Evolutionary conservation across 441 rosid species (phyloP).

Genomic region (Heliophila coronopifolia): DNA sequence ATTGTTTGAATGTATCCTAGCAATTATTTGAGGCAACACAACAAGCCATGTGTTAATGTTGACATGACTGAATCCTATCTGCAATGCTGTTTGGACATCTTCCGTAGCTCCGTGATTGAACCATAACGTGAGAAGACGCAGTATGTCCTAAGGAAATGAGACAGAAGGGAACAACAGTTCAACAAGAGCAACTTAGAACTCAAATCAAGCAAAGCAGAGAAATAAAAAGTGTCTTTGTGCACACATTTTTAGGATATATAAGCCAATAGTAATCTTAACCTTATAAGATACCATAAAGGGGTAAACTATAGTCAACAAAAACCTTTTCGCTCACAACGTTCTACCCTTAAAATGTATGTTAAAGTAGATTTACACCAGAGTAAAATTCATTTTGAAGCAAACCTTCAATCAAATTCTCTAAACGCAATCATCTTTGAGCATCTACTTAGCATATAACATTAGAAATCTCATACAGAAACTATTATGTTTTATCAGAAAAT

Average conservation of each 20-base stretch:
- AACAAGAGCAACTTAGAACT: constrained; percentile 9
- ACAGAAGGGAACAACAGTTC: constrained; percentile 3
- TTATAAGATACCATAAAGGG: no score
- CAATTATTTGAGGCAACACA: constrained; percentile 98
- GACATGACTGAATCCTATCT: constrained; percentile 81
- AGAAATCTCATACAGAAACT: no score
- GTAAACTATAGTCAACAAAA: no score
- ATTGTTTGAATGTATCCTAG: constrained; percentile 97
- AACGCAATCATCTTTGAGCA: no score
- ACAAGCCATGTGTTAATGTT: constrained; percentile 98
- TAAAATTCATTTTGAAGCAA: no score
- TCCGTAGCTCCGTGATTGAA: constrained; percentile 95
- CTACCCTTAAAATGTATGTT: no score
- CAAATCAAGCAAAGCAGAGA: background rate
- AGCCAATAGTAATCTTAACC: no score
- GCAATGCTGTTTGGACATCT: constrained; percentile 88
- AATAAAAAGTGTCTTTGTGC: background rate
- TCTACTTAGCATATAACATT: no score
- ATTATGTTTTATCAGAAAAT: no score
- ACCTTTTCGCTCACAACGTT: no score
- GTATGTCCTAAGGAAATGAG: constrained; percentile 74
- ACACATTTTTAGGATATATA: background rate
- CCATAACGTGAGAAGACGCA: constrained; percentile 98
- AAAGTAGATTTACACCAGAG: no score
- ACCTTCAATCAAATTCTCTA: no score